phyloP scores from a whole-genome alignment of 2,329 filamentous ascomycete genomes.

The Tricladium varicosporioides region DNA sequence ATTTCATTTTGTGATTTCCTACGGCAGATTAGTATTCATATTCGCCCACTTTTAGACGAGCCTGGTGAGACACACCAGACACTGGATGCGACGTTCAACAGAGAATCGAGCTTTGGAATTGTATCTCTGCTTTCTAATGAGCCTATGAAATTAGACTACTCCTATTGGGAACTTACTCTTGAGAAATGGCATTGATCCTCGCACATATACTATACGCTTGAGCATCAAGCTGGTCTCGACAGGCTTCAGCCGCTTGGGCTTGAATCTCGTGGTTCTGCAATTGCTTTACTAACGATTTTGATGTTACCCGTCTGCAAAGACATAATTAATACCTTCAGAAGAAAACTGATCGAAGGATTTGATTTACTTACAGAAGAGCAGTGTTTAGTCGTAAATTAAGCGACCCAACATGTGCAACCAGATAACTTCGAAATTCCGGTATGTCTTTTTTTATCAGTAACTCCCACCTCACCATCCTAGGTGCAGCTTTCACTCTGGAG shows the following conservation, averaged over 20 bases:
- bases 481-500: constrained; percentile 1
- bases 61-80: not conserved
- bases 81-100: not conserved
- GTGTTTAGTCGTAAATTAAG: constrained; percentile 23
- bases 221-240: not conserved
- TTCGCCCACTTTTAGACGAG: not conserved
- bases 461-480: constrained; percentile 20
- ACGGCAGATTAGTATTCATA: not conserved
- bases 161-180: not conserved
- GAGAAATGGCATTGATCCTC: not conserved
- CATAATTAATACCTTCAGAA: not conserved
- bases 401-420: constrained; percentile 18
- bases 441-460: constrained; percentile 22
- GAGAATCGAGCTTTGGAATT: not conserved
- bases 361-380: constrained; percentile 1
- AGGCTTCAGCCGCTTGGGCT: not conserved
- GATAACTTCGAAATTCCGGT: constrained; percentile 19
- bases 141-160: not conserved
- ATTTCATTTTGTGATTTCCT: constrained; percentile 1
- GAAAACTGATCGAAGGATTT: not conserved
- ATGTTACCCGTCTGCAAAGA: not conserved
- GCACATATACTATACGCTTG: not conserved
- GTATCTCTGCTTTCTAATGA: not conserved
- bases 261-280: not conserved
- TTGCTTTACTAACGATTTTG: not conserved